A percentile compares a stretch with the other conserved stretches of the same genome.
phyloP scores from a whole-genome alignment of 2,329 filamentous ascomycete genomes.

The Emydomyces testavorans region DNA sequence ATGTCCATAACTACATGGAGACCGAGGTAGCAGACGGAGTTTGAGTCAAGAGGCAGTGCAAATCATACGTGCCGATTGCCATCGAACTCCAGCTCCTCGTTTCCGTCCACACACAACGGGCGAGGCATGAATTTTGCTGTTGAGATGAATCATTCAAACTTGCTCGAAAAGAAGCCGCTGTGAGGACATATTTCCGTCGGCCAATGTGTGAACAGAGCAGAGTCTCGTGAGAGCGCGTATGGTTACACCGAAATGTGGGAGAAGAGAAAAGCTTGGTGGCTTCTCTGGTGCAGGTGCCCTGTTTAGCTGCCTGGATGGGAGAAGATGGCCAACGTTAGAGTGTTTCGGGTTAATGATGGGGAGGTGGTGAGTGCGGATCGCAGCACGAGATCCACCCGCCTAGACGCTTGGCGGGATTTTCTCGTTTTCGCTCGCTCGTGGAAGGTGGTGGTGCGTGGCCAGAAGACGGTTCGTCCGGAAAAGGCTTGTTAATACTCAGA shows the following conservation, averaged over 20 bases:
- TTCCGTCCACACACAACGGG: no score
- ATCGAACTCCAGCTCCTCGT: no score
- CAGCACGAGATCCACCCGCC: neutral
- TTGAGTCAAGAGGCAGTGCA: no score
- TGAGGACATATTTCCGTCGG: neutral
- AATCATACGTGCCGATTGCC: no score
- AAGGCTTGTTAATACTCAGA: neutral
- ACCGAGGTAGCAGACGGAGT: no score
- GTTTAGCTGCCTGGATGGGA: conserved; percentile 3
- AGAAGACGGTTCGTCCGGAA: conserved; percentile 1
- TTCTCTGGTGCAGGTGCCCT: neutral
- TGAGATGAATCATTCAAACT: neutral
- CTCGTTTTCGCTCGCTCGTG: neutral
- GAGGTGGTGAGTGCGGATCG: conserved; percentile 4
- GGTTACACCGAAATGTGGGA: conserved; percentile 6
- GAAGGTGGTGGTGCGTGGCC: neutral
- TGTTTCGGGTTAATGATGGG: conserved; percentile 8
- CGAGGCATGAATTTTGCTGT: no score
- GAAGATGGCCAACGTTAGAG: conserved; percentile 4
- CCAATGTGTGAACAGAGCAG: neutral
- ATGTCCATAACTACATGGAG: no score
- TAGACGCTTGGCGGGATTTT: conserved; percentile 7
- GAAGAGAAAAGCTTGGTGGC: conserved; percentile 1
- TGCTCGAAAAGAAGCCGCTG: neutral
- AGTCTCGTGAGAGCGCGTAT: conserved; percentile 4